A percentile compares a stretch with the other conserved stretches of the same genome.
Conservation (phyloP, 306 rosid species). For the Echinosophora koreensis region DNA sequence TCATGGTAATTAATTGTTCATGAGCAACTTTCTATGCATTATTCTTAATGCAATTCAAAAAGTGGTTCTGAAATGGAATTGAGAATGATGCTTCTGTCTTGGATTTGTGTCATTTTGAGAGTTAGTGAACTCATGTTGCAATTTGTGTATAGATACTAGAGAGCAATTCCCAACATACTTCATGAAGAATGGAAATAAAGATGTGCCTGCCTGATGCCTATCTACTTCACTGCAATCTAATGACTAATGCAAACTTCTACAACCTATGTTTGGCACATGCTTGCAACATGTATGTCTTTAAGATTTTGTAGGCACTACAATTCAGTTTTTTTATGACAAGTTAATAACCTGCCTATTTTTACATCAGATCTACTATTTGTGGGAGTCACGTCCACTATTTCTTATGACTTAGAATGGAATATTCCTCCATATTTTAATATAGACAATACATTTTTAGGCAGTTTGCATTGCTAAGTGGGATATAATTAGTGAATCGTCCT, state of each 20-base stretch:
- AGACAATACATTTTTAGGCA: too few relatives aligned
- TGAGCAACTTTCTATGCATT: background rate
- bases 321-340: background rate
- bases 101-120: constrained; percentile 33
- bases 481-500: too few relatives aligned
- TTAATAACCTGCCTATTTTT: too few relatives aligned
- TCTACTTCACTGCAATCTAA: too few relatives aligned
- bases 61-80: constrained; percentile 36
- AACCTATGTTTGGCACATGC: background rate
- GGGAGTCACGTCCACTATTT: too few relatives aligned
- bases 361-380: too few relatives aligned
- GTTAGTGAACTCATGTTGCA: background rate
- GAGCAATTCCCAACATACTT: background rate
- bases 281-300: background rate
- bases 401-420: too few relatives aligned
- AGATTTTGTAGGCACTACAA: constrained; percentile 8
- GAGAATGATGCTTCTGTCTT: constrained; percentile 3
- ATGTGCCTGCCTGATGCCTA: too few relatives aligned
- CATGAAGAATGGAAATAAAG: too few relatives aligned
- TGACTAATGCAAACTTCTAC: constrained; percentile 25
- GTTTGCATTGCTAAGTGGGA: too few relatives aligned
- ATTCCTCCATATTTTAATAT: too few relatives aligned
- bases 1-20: background rate
- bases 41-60: background rate
- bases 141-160: background rate